These are phyloP conservation scores for Arachis hypogaea DNA, from an alignment of 306 rosid genomes.

Conservation along the genomic window DNA sequence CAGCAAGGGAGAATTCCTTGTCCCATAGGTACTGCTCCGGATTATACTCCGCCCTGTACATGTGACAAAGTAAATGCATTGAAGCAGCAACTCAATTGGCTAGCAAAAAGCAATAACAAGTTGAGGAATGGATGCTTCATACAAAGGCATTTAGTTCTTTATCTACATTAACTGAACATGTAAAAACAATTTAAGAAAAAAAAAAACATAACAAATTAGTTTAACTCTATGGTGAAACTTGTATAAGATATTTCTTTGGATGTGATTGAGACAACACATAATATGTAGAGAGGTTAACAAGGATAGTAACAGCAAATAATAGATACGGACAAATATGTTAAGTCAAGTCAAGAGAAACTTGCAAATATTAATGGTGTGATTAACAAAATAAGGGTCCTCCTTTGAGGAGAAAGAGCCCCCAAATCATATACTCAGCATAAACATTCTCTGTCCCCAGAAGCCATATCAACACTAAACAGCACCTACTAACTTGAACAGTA, in stretches of 20 bases:
- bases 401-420: slow-evolving; percentile 18
- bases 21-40: slow-evolving; percentile 99
- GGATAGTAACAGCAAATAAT: slow-evolving; percentile 27
- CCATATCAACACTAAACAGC: too few species aligned
- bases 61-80: slow-evolving; percentile 38
- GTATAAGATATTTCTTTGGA: slow-evolving; percentile 23
- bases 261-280: slow-evolving; percentile 21
- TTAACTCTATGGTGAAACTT: slow-evolving; percentile 13
- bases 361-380: not conserved
- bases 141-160: slow-evolving; percentile 26
- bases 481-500: slow-evolving; percentile 17
- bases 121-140: slow-evolving; percentile 29
- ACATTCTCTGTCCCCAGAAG: not conserved
- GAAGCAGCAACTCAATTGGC: slow-evolving; percentile 32
- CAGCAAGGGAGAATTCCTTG: slow-evolving; percentile 85
- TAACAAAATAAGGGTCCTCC: slow-evolving; percentile 31
- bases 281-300: not conserved
- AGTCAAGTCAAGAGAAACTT: slow-evolving; percentile 13
- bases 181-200: not conserved
- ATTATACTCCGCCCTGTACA: slow-evolving; percentile 87
- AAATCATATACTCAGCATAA: not conserved
- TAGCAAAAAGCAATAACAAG: slow-evolving; percentile 16
- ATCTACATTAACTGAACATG: too few species aligned
- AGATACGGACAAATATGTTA: slow-evolving; percentile 5
- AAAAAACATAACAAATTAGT: not conserved